A percentile compares a stretch with the other conserved stretches of the same genome.
Conservation (phyloP, 2,329 filamentous ascomycete genomes). For the Emydomyces testavorans region DNA sequence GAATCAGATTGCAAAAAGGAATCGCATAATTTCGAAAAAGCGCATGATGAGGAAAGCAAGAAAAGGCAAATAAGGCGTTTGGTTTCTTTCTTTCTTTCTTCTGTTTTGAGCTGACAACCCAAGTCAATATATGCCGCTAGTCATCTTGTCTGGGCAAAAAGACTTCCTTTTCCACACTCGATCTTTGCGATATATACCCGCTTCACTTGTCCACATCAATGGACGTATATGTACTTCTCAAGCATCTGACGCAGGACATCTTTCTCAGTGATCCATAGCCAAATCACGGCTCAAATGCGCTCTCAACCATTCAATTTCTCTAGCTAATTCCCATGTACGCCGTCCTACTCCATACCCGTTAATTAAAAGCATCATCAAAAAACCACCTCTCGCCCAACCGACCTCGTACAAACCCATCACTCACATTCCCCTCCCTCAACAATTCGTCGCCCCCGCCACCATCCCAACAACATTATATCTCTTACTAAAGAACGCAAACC, state of each 20-base stretch:
- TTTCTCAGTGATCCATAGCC: background rate
- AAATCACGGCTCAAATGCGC: too few species aligned
- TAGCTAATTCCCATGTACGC: too few species aligned
- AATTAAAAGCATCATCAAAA: too few species aligned
- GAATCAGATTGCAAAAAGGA: constrained; percentile 50
- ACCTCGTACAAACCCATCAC: background rate
- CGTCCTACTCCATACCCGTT: too few species aligned
- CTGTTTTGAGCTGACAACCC: too few species aligned
- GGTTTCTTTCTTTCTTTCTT: too few species aligned
- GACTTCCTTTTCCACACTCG: background rate
- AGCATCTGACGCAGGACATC: background rate
- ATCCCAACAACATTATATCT: constrained; percentile 67
- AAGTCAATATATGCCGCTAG: too few species aligned
- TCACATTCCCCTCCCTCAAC: constrained; percentile 16
- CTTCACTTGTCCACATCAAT: background rate
- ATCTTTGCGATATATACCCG: background rate
- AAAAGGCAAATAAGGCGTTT: constrained; percentile 34
- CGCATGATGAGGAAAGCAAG: constrained; percentile 57
- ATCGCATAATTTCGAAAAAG: constrained; percentile 78
- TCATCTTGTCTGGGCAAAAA: too few species aligned
- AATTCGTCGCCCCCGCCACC: constrained; percentile 32
- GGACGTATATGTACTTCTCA: background rate
- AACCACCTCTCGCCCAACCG: background rate
- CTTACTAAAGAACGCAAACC: constrained; percentile 94
- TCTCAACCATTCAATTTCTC: too few species aligned